Percentiles rank a stretch among this genome's conserved stretches.
These are phyloP conservation scores for Fusarium mundagurra DNA, from an alignment of 2,329 filamentous ascomycete genomes.

Conservation along the genomic window DNA sequence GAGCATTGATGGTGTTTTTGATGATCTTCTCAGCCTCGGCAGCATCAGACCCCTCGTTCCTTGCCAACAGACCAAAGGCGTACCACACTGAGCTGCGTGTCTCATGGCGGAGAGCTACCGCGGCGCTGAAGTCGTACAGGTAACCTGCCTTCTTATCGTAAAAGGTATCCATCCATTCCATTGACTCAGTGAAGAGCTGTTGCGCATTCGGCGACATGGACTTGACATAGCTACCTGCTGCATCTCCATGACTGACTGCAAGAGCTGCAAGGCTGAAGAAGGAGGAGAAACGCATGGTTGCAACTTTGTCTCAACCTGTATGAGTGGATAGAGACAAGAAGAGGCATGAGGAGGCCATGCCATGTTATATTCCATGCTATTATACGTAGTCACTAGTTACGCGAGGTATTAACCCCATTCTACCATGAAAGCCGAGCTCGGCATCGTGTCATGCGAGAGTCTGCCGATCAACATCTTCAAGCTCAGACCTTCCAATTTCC, in stretches of 20 bases:
- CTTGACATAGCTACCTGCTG: background rate
- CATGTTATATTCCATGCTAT: background rate
- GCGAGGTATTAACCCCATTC: background rate
- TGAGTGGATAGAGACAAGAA: background rate
- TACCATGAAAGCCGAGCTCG: background rate
- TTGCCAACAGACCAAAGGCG: slow-evolving; percentile 64
- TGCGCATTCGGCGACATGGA: slow-evolving; percentile 9
- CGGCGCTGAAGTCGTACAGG: slow-evolving; percentile 59
- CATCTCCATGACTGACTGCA: background rate
- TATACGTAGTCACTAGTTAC: background rate
- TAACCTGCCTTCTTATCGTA: slow-evolving; percentile 64
- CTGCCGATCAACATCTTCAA: background rate
- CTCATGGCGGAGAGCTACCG: slow-evolving; percentile 61
- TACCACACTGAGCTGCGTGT: slow-evolving; percentile 69
- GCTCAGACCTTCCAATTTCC: background rate
- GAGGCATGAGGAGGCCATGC: background rate
- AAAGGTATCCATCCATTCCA: slow-evolving; percentile 64
- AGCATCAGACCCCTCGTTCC: slow-evolving; percentile 61
- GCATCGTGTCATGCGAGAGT: background rate
- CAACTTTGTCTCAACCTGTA: background rate
- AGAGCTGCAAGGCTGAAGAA: background rate
- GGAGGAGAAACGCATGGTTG: background rate
- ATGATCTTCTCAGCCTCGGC: slow-evolving; percentile 63
- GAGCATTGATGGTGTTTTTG: slow-evolving; percentile 60
- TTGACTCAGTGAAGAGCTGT: slow-evolving; percentile 44